A percentile compares a stretch with the other conserved stretches of the same genome.
These are phyloP conservation scores for Crithidia thermophila DNA, from an alignment of 208 protist genomes.

Conservation along the genomic window DNA sequence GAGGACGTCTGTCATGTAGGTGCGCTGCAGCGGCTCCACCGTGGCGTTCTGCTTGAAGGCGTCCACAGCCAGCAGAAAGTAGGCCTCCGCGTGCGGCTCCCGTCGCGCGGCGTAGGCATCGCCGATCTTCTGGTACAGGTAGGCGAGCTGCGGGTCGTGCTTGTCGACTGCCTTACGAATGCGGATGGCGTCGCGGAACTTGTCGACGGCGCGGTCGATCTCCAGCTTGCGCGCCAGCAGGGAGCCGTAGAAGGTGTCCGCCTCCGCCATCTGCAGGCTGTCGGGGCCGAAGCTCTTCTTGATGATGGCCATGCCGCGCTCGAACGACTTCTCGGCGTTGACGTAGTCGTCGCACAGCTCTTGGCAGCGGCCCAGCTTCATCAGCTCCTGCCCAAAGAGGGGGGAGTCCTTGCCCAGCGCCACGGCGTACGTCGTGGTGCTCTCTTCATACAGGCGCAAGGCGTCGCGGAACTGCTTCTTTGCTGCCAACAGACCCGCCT, in stretches of 20 bases:
- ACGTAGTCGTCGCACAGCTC: conserved; percentile 79
- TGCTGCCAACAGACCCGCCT: conserved; percentile 75
- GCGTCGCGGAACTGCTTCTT: conserved; percentile 87
- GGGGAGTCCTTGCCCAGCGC: conserved; percentile 80
- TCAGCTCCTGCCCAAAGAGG: conserved; percentile 75
- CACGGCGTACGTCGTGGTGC: conserved; percentile 66
- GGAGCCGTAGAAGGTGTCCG: conserved; percentile 73
- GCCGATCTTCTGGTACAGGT: conserved; percentile 88
- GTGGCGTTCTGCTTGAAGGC: conserved; percentile 78
- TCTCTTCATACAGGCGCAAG: conserved; percentile 79
- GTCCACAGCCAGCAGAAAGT: conserved; percentile 86
- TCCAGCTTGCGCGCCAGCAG: conserved; percentile 72
- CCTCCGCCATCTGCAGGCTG: conserved; percentile 74
- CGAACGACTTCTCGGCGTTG: conserved; percentile 71
- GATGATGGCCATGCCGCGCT: conserved; percentile 66
- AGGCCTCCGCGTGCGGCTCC: conserved; percentile 85
- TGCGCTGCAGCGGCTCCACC: conserved; percentile 79
- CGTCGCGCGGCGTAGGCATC: conserved; percentile 83
- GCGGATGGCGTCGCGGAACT: conserved; percentile 79
- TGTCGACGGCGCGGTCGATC: conserved; percentile 52
- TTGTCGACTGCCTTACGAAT: conserved; percentile 68
- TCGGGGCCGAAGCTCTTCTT: conserved; percentile 66
- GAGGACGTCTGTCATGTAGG: conserved; percentile 88
- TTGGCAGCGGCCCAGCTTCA: conserved; percentile 83
- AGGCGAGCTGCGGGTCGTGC: conserved; percentile 82